These are phyloP conservation scores for Hawksworthiomyces lignivorus DNA, from an alignment of 2,329 filamentous ascomycete genomes.

Conservation along the genomic window DNA sequence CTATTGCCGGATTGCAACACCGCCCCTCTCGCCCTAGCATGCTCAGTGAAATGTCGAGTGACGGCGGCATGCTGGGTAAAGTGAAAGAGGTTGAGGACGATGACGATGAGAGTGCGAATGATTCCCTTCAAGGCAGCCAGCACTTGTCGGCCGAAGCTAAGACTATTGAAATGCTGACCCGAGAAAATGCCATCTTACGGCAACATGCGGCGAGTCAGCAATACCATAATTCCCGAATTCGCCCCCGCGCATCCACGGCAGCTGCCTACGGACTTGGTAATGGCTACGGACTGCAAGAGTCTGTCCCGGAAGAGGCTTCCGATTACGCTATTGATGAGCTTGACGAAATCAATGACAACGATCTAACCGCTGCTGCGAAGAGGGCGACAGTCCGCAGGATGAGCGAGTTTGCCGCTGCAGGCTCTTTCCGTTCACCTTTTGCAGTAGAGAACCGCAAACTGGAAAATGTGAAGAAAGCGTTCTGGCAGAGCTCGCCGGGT, in stretches of 20 bases:
- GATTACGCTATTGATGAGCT: constrained; percentile 68
- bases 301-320: constrained; percentile 52
- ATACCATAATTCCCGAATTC: constrained; percentile 46
- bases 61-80: constrained; percentile 55
- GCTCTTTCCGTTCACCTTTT: constrained; percentile 39
- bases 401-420: constrained; percentile 42
- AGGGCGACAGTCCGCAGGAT: constrained; percentile 43
- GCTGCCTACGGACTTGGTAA: constrained; percentile 46
- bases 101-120: constrained; percentile 49
- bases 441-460: constrained; percentile 54
- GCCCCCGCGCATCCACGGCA: constrained; percentile 51
- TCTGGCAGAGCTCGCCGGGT: constrained; percentile 65
- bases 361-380: constrained; percentile 35
- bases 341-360: constrained; percentile 52
- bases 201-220: constrained; percentile 44
- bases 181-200: constrained; percentile 56
- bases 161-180: constrained; percentile 53
- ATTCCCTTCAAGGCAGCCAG: constrained; percentile 42
- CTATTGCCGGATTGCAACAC: constrained; percentile 63
- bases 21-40: constrained; percentile 73
- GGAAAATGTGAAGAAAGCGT: constrained; percentile 58
- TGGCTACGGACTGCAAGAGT: constrained; percentile 50
- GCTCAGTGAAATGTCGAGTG: constrained; percentile 63
- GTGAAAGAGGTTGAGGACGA: constrained; percentile 64
- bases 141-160: constrained; percentile 51